Evolutionary conservation across 768 basidiomycete genomes (phyloP), one percentile per base, ranked within the genome.

Genomic region (Russula olivacea): DNA sequence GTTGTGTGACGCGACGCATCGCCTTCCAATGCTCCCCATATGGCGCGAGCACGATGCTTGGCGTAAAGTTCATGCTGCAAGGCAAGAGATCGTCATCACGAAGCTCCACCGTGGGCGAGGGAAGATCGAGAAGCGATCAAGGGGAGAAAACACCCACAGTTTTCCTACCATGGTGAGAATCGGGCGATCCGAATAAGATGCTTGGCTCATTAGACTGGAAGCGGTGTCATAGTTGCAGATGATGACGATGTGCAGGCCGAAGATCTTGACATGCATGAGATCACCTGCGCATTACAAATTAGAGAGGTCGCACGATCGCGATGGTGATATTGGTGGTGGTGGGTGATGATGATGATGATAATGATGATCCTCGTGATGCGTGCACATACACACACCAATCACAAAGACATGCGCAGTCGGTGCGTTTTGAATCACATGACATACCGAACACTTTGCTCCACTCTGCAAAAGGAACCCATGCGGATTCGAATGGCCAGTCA

Each of bases 191-290:
- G 66, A 66, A 56, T 66, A 66, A 10, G 63, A 52, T 21, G 66
- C 66, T 30, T 65, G 66, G 59, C 59, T 65, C 63, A 66, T 65
- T 21, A 66, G 63, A 38, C 15, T 57, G 58, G 34, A 49, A 32
- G 66, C 63, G 17, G 54, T 55, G 30, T 65, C 66, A 32, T 56
- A 45, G 50, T 19, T 54, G 63, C 63, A 61, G 54, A 66, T 55
- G 45, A 66, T 61, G n/a, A 66, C 63, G 63, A 66, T 66, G 66
- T 66, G 55, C 58, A 65, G 19, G 19, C 66, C 66, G 66, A 66
- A 61, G 58, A 66, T 57, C 58, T 65, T 59, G 50, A 66, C 4
- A 43, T 66, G 61, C 40, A 66, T 60, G 14, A 66, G 59, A 32
- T 66, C 65, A 51, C 65, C 65, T 66, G 53, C 32, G 28, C 30